A percentile compares a stretch with the other conserved stretches of the same genome.
phyloP scores from a whole-genome alignment of 441 rosid genomes.

The Mallotus repandus region DNA sequence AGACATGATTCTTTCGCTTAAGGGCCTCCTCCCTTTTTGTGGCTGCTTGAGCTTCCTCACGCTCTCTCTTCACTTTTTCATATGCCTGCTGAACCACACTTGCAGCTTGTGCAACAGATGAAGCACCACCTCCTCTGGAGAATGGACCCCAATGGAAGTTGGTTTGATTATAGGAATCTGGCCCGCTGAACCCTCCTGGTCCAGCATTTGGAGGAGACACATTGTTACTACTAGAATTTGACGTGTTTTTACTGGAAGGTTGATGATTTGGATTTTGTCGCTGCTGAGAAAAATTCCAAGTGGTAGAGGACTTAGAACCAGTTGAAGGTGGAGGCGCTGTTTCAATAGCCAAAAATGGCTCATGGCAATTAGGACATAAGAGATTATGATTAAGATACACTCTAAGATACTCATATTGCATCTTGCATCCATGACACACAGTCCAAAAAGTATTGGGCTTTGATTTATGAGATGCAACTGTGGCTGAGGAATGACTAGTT shows the following conservation, averaged over 20 bases:
- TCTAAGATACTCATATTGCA: slow-evolving; percentile 44
- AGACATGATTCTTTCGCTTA: slow-evolving; percentile 35
- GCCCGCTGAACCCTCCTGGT: slow-evolving; percentile 15
- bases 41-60: slow-evolving; percentile 44
- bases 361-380: slow-evolving; percentile 40
- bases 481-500: slow-evolving; percentile 20
- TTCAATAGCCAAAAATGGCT: slow-evolving; percentile 40
- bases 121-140: slow-evolving; percentile 27
- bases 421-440: slow-evolving; percentile 39
- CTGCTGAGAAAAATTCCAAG: slow-evolving; percentile 37
- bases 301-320: slow-evolving; percentile 24
- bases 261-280: slow-evolving; percentile 24
- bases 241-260: slow-evolving; percentile 22
- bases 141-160: slow-evolving; percentile 37
- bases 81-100: slow-evolving; percentile 41
- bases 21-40: slow-evolving; percentile 38
- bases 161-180: slow-evolving; percentile 20
- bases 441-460: slow-evolving; percentile 42
- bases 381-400: slow-evolving; percentile 40
- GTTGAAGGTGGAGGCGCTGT: slow-evolving; percentile 32
- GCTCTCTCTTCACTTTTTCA: slow-evolving; percentile 37
- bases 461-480: slow-evolving; percentile 26
- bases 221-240: slow-evolving; percentile 21
- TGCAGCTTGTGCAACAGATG: slow-evolving; percentile 41
- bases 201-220: slow-evolving; percentile 12